These are phyloP conservation scores for Chenopodium berlandieri DNA, from an alignment of 148 eudicot genomes.

Conservation along the genomic window DNA sequence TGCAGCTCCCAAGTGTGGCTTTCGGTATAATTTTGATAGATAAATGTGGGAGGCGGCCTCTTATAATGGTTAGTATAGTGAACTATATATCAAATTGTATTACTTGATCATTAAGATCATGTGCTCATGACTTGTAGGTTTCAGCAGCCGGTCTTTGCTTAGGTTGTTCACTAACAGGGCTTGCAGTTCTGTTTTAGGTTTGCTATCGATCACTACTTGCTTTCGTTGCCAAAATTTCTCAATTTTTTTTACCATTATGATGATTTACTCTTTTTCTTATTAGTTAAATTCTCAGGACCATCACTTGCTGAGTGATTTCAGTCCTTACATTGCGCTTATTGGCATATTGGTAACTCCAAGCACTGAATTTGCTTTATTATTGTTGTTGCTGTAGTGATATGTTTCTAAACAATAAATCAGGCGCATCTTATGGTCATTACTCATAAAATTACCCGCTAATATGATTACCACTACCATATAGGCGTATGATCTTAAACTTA, in stretches of 20 bases:
- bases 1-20: constrained; percentile 30
- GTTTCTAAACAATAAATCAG: too few relatives aligned
- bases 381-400: background rate
- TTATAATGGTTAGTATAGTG: constrained; percentile 33
- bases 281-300: constrained; percentile 27
- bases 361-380: background rate
- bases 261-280: background rate
- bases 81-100: background rate
- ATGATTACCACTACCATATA: too few relatives aligned
- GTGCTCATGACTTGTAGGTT: constrained; percentile 18
- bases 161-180: constrained; percentile 30
- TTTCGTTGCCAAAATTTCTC: background rate
- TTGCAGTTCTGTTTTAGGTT: constrained; percentile 36
- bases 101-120: background rate
- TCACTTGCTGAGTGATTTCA: constrained; percentile 25
- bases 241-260: too few relatives aligned
- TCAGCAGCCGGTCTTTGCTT: constrained; percentile 38
- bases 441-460: too few relatives aligned
- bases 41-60: constrained; percentile 39
- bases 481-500: too few relatives aligned
- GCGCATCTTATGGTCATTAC: too few relatives aligned
- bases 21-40: constrained; percentile 27
- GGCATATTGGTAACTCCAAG: constrained; percentile 37
- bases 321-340: constrained; percentile 33
- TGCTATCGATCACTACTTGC: background rate